Base-by-base conservation (phyloP, 257 asterid genomes). In the Solanum habrochaites region DNA sequence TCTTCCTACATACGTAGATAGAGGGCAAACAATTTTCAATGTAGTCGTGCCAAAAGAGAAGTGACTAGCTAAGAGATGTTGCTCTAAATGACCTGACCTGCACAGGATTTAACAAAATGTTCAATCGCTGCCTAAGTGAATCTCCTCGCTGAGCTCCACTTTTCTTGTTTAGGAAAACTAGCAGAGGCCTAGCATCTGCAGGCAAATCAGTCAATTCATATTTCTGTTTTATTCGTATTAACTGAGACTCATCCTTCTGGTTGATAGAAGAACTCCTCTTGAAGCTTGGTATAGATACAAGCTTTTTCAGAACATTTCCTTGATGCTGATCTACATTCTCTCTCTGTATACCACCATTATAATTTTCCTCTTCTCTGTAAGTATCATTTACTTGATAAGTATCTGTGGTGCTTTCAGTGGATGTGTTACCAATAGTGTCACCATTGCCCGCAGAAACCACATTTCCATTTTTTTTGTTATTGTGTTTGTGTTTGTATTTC, bases 61-160 rank as follows among this genome's bases (percentile, higher is more conserved):
- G 74, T 84, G 20, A 66, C 39, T 32, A 89, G 52, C 89, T 83
- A 47, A 88, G 83, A 20, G 37, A 25, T 42, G 8, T 42, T 77
- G 39, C 83, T 77, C 39, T 77, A 77, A 85, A 27, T 81, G 87
- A 86, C 88, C 93, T 91, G 83, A 97, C 99, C 99, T 97, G 99
- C 42, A 94, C 98, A 89, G 99, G 99, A 88, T 97, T 97, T 82
- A 97, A 92, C 87, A 97, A 97, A 90, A 94, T 85, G 91, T 95
- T 95, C 85, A 97, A 90, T 81, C 98, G 93, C 89, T 88, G 99
- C 91, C 91, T 94, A 88, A 96, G 94, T 60, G 98, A 90, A 86
- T 93, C 91, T 87, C 99, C 99, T 83, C 98, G 91, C 90, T 94
- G 99, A 90, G 99, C 99, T 87, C 99, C 99, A 92, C 99, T 97